These are phyloP conservation scores for Phytophthora tentaculata DNA, from an alignment of 352 stramenopile species.

Conservation along the genomic window DNA sequence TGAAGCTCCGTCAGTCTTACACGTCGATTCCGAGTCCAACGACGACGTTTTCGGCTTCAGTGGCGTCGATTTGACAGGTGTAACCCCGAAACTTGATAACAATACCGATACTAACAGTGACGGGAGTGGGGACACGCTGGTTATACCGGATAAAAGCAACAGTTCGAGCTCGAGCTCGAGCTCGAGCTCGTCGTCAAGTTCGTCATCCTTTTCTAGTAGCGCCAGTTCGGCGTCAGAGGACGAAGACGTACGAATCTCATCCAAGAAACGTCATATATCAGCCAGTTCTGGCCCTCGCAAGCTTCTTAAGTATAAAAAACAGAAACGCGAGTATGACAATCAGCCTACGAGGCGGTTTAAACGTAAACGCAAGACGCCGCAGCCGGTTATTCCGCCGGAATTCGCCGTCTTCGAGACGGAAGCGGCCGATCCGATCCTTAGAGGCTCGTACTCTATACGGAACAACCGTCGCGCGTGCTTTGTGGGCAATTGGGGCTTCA, in stretches of 20 bases:
- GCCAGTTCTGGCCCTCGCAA: conserved; percentile 24
- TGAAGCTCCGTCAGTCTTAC: conserved; percentile 18
- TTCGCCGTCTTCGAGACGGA: conserved; percentile 58
- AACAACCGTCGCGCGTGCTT: conserved; percentile 57
- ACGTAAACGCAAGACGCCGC: conserved; percentile 31
- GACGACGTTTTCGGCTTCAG: conserved; percentile 41
- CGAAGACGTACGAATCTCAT: not conserved
- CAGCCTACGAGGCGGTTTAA: conserved; percentile 8
- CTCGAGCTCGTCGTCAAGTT: conserved; percentile 22
- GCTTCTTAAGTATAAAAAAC: conserved; percentile 33
- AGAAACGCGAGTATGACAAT: conserved; percentile 23
- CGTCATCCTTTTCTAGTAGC: conserved; percentile 31
- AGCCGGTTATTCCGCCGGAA: conserved; percentile 40
- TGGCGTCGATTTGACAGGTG: conserved; percentile 12
- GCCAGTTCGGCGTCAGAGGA: conserved; percentile 39
- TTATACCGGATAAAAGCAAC: conserved; percentile 28
- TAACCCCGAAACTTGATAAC: conserved; percentile 4
- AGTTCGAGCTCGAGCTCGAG: conserved; percentile 34
- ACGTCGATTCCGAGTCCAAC: conserved; percentile 21
- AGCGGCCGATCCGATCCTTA: conserved; percentile 59
- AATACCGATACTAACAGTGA: conserved; percentile 35
- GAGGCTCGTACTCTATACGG: conserved; percentile 53
- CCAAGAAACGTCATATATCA: conserved; percentile 25
- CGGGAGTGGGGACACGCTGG: conserved; percentile 32
- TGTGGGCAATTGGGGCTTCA: conserved; percentile 68